These are phyloP conservation scores for Pulicaria dysenterica DNA, from an alignment of 129 eudicot species.

Conservation along the genomic window DNA sequence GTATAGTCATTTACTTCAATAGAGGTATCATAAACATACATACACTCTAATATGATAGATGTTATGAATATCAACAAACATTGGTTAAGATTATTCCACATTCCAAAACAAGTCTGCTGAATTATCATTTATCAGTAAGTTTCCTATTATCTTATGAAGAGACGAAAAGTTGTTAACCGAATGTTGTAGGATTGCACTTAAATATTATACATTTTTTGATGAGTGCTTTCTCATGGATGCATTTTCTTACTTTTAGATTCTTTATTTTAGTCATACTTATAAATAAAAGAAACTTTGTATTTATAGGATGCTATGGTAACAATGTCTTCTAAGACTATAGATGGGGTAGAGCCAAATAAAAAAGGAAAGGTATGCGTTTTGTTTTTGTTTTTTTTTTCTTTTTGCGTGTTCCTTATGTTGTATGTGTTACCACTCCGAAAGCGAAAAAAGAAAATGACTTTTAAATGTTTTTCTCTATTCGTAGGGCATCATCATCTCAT, in stretches of 20 bases:
- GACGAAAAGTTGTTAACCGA: background rate
- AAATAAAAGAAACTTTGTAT: background rate
- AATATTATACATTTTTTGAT: background rate
- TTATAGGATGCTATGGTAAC: slow-evolving; percentile 13
- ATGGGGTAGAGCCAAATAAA: background rate
- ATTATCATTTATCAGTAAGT: background rate
- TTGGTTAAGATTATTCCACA: background rate
- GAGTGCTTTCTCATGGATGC: background rate
- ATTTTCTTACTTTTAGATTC: background rate
- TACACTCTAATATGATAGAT: no score
- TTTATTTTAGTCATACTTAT: background rate
- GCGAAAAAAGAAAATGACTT: background rate
- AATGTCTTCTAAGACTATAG: background rate
- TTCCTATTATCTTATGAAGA: background rate
- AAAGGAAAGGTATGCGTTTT: slow-evolving; percentile 17
- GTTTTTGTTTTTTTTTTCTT: background rate
- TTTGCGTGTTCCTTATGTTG: background rate
- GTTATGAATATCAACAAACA: background rate
- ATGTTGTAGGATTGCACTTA: background rate
- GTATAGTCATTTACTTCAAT: no score
- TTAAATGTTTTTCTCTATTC: slow-evolving; percentile 10
- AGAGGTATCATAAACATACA: no score
- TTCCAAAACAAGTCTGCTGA: background rate
- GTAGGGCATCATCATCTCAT: slow-evolving; percentile 41
- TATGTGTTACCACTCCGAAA: background rate